These are phyloP conservation scores for Kazachstania sp. DNA, from an alignment of 1,139 yeast species.

Conservation along the genomic window DNA sequence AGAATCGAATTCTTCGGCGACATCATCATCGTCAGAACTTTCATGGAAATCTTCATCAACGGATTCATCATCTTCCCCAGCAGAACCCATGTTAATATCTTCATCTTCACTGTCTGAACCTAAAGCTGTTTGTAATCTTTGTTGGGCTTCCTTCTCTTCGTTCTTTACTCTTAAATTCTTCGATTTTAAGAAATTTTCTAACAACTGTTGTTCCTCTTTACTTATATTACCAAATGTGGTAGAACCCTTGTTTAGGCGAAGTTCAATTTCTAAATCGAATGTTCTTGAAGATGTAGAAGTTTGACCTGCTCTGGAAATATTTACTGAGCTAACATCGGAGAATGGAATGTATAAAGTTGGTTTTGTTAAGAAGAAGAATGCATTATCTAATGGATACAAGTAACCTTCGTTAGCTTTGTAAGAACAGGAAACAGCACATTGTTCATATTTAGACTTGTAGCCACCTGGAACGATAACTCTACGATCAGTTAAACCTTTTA, in stretches of 20 bases:
- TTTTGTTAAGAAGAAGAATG: constrained; percentile 84
- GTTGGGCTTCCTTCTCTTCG: constrained; percentile 83
- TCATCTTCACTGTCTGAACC: constrained; percentile 65
- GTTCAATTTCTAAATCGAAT: constrained; percentile 76
- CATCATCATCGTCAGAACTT: constrained; percentile 56
- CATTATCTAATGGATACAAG: constrained; percentile 81
- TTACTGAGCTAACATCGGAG: constrained; percentile 64
- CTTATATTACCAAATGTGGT: constrained; percentile 86
- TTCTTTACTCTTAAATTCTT: constrained; percentile 77
- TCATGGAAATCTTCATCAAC: constrained; percentile 62
- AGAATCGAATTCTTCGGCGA: constrained; percentile 84
- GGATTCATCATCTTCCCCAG: constrained; percentile 62
- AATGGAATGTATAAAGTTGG: constrained; percentile 90
- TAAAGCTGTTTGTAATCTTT: constrained; percentile 66
- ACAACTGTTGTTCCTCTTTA: constrained; percentile 75
- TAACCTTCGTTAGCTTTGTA: constrained; percentile 94
- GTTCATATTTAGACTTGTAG: constrained; percentile 60
- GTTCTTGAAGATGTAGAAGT: constrained; percentile 78
- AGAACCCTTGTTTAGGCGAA: constrained; percentile 57
- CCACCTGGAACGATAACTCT: constrained; percentile 83
- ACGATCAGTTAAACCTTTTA: constrained; percentile 83
- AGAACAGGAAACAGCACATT: constrained; percentile 85
- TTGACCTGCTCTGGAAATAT: constrained; percentile 84
- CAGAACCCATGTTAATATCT: constrained; percentile 60
- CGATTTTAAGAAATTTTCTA: constrained; percentile 67